Evolutionary conservation across 306 rosid genomes (phyloP).

Genomic region (Nissolia schottii): DNA sequence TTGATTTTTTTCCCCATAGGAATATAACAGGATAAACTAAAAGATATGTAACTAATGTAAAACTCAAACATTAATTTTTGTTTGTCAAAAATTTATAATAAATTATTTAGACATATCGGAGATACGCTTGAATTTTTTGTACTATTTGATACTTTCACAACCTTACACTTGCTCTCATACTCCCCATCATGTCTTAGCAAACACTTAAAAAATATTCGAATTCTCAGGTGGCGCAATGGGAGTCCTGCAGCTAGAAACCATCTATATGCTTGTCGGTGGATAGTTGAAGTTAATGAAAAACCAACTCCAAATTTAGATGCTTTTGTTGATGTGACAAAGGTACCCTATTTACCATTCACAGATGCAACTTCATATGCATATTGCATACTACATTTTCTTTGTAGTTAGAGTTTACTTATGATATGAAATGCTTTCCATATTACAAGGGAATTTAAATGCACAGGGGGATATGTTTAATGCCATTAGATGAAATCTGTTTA

Average conservation of each 20-base stretch:
- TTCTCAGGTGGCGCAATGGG: conserved; percentile 98
- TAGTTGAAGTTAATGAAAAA: conserved; percentile 86
- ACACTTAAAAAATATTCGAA: no score
- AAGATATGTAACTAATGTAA: no score
- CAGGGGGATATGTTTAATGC: not conserved
- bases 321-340: conserved; percentile 82
- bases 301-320: conserved; percentile 79
- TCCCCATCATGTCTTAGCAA: no score
- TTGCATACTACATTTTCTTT: not conserved
- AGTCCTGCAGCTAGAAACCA: conserved; percentile 95
- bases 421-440: no score
- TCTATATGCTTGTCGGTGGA: conserved; percentile 93
- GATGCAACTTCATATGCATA: not conserved
- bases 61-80: no score
- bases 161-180: conserved; percentile 17
- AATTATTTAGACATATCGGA: no score
- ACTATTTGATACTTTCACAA: no score
- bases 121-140: no score
- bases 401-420: not conserved
- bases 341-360: conserved; percentile 19
- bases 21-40: no score
- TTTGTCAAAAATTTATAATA: no score
- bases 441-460: not conserved
- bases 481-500: not conserved
- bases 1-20: no score